Percentiles rank a stretch among this genome's conserved stretches.
phyloP scores from a whole-genome alignment of 2,329 filamentous ascomycete genomes.

The Xylariaceae sp. region DNA sequence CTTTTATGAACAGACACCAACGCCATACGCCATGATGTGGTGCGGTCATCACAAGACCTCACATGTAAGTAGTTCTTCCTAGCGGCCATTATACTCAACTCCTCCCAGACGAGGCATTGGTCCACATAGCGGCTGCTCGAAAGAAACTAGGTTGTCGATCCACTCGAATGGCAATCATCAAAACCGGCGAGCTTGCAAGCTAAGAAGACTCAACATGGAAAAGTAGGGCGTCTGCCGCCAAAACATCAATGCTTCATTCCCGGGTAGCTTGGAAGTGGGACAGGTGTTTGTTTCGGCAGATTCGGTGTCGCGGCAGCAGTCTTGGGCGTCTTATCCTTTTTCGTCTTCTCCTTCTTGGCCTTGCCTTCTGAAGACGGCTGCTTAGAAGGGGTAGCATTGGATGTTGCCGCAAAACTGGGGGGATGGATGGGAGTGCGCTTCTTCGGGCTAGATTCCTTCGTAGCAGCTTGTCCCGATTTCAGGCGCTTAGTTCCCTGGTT shows the following conservation, averaged over 20 bases:
- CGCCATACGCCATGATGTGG: constrained; percentile 7
- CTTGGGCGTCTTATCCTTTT: constrained; percentile 25
- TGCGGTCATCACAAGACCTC: not conserved
- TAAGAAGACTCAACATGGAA: not conserved
- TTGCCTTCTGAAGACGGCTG: constrained; percentile 25
- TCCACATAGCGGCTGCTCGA: not conserved
- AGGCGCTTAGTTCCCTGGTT: constrained; percentile 30
- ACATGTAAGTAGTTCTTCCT: constrained; percentile 7
- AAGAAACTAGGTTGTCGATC: not conserved
- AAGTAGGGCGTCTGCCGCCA: not conserved
- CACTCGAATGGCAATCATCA: not conserved
- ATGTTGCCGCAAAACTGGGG: constrained; percentile 25
- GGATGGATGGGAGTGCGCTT: constrained; percentile 35
- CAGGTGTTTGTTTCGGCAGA: constrained; percentile 25
- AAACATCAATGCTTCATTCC: constrained; percentile 26
- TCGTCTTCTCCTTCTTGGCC: constrained; percentile 33
- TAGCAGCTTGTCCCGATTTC: constrained; percentile 20
- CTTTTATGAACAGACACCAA: constrained; percentile 7
- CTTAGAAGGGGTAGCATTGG: constrained; percentile 21
- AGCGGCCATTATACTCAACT: not conserved
- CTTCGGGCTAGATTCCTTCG: constrained; percentile 21
- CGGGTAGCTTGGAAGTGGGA: constrained; percentile 26
- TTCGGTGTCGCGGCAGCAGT: constrained; percentile 11
- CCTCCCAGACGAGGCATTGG: not conserved
- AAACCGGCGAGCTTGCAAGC: not conserved